Evolutionary conservation across 352 stramenopile species (phyloP).

Genomic region (Globisporangium emineosum): DNA sequence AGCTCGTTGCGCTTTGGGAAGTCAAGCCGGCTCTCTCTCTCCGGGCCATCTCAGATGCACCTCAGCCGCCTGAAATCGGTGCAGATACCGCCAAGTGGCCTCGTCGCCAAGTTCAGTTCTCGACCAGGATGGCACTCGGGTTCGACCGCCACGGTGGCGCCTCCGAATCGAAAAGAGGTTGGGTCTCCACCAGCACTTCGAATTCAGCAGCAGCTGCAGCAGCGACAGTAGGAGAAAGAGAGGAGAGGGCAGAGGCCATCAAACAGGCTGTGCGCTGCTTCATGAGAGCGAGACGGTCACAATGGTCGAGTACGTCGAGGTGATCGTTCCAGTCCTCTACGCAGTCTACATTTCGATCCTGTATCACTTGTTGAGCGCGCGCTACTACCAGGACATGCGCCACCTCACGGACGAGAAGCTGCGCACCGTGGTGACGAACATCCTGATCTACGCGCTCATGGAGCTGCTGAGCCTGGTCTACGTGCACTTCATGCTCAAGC

Average conservation of each 20-base stretch:
- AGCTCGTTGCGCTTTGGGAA: too few species aligned
- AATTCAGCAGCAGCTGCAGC: not conserved
- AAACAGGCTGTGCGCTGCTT: not conserved
- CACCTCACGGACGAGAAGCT: not conserved
- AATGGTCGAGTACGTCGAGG: slow-evolving; percentile 8
- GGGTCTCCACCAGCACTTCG: not conserved
- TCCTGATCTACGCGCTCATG: slow-evolving; percentile 7
- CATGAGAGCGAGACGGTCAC: slow-evolving; percentile 2
- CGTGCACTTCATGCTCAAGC: not conserved
- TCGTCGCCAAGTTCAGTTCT: too few species aligned
- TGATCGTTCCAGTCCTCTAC: slow-evolving; percentile 4
- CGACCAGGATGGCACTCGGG: too few species aligned
- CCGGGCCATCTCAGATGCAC: too few species aligned
- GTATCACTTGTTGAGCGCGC: slow-evolving; percentile 1
- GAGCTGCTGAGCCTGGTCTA: not conserved
- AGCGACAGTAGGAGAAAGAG: too few species aligned
- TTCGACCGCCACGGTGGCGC: too few species aligned
- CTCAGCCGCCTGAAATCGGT: too few species aligned
- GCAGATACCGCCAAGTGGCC: too few species aligned
- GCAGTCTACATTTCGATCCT: slow-evolving; percentile 6
- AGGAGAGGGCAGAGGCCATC: not conserved
- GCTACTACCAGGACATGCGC: slow-evolving; percentile 8
- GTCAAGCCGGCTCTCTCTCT: too few species aligned
- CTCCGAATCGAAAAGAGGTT: too few species aligned
- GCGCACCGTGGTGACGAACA: not conserved